Percentiles rank a stretch among this genome's conserved stretches.
phyloP scores from a whole-genome alignment of 768 basidiomycete species.

The Lepiota venenata region DNA sequence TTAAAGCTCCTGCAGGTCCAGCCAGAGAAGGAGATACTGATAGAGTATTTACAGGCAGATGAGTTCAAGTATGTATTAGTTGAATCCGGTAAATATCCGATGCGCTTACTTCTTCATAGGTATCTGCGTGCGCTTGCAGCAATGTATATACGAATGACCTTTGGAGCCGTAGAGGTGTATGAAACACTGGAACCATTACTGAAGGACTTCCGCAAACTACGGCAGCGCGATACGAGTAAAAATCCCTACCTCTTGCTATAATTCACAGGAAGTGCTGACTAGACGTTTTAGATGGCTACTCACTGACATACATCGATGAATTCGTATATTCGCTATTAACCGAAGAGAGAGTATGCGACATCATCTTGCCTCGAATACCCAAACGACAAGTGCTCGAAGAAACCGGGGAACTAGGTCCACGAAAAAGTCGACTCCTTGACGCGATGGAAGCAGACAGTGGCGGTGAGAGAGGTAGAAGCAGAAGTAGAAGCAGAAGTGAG shows the following conservation, averaged over 20 bases:
- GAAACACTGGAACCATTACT: constrained; percentile 91
- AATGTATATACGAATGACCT: constrained; percentile 95
- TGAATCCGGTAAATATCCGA: constrained; percentile 1
- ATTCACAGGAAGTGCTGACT: background rate
- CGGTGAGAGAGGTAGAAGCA: constrained; percentile 29
- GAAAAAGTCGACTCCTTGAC: constrained; percentile 83
- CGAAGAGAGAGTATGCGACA: constrained; percentile 94
- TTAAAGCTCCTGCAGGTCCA: constrained; percentile 96
- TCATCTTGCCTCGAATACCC: constrained; percentile 86
- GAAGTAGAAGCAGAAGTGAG: constrained; percentile 26
- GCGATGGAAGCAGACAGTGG: constrained; percentile 80
- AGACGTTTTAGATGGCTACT: constrained; percentile 67
- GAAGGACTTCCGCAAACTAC: constrained; percentile 90
- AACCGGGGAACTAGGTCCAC: constrained; percentile 80
- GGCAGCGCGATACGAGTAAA: constrained; percentile 76
- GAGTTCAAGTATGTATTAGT: constrained; percentile 88
- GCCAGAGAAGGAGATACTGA: constrained; percentile 94
- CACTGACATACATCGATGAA: constrained; percentile 87
- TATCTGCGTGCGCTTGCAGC: constrained; percentile 92
- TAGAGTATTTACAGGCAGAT: constrained; percentile 94
- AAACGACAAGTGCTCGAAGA: constrained; percentile 90
- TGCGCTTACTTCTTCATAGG: constrained; percentile 35
- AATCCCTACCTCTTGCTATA: background rate
- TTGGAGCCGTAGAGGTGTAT: constrained; percentile 85
- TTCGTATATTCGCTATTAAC: constrained; percentile 81